These are phyloP conservation scores for Naganishia randhawae DNA, from an alignment of 768 basidiomycete genomes.

Conservation along the genomic window DNA sequence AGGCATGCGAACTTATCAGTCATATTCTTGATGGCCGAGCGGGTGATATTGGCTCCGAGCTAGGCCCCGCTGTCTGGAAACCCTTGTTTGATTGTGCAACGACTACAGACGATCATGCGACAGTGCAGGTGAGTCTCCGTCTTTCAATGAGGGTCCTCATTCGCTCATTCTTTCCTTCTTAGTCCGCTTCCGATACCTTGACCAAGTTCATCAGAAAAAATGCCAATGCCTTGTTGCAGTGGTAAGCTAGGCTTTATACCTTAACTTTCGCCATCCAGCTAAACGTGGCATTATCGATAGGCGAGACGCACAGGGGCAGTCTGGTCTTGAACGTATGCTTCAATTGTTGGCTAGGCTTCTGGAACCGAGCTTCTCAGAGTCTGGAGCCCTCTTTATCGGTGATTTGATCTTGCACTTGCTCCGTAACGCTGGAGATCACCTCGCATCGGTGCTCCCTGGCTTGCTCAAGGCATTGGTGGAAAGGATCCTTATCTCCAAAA, in stretches of 20 bases:
- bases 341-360: conserved; percentile 73
- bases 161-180: background rate
- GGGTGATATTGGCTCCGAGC: conserved; percentile 69
- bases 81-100: conserved; percentile 67
- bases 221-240: conserved; percentile 70
- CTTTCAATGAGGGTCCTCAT: background rate
- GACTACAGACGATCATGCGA: conserved; percentile 77
- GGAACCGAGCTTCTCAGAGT: conserved; percentile 72
- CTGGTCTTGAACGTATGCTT: conserved; percentile 72
- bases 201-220: conserved; percentile 85
- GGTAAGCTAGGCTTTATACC: conserved; percentile 52
- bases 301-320: conserved; percentile 61
- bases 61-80: conserved; percentile 72
- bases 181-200: conserved; percentile 56
- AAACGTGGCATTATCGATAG: conserved; percentile 28
- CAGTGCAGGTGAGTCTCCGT: conserved; percentile 50
- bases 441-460: conserved; percentile 80
- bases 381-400: conserved; percentile 86
- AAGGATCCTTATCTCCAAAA: conserved; percentile 78
- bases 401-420: conserved; percentile 92
- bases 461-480: conserved; percentile 76
- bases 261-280: too few species aligned
- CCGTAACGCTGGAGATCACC: conserved; percentile 71
- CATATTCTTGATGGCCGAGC: conserved; percentile 66
- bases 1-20: conserved; percentile 76